Base-by-base conservation (phyloP, 495 filamentous ascomycete species). In the Aspergillus nidulans region DNA sequence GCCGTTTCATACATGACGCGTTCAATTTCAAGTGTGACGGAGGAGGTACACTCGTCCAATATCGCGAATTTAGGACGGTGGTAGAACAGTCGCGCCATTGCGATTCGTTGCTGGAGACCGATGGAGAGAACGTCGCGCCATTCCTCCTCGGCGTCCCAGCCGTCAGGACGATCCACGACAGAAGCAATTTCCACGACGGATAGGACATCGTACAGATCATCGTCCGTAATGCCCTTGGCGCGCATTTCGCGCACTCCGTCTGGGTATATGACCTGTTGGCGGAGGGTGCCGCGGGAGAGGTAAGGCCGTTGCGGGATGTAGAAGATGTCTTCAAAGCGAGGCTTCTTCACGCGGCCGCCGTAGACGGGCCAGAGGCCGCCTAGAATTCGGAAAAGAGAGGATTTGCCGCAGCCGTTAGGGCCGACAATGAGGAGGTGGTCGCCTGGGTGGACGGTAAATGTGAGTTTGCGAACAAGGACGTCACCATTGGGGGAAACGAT, bases 361-460 rank as follows among this genome's bases (percentile, higher is more conserved):
- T 97, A 97, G 28, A 97, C 95, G n/a, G 94, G 94, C 94, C 94
- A 98, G 1, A 98, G 81, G 7, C 94, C 94, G 47, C 94, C 94
- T 30, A 98, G 80, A 64, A 98, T 98, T 23, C 94, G 84, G 77
- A 98, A 98, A 4, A 98, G 81, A 18, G 87, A 91, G 0, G 90
- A 95, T 69, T 98, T 98, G 38, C 94, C 94, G 69, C 94, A 98
- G 20, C 94, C 94, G 67, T 98, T 98, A 16, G 94, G 94, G 2
- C 94, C 94, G 23, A 97, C 89, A 43, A 98, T 95, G 32, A 98
- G 81, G 9, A 98, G 83, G 63, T 98, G 95, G 47, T 95, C 89
- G 49, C 90, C 89, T 1, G 85, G 85, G 44, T 84, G 79, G 63
- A 98, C 88, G 32, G 82, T 83, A 78, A 98, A 97, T 34, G 89